These are phyloP conservation scores for Colletotrichum gloeosporioides DNA, from an alignment of 2,329 filamentous ascomycete genomes.

Conservation along the genomic window DNA sequence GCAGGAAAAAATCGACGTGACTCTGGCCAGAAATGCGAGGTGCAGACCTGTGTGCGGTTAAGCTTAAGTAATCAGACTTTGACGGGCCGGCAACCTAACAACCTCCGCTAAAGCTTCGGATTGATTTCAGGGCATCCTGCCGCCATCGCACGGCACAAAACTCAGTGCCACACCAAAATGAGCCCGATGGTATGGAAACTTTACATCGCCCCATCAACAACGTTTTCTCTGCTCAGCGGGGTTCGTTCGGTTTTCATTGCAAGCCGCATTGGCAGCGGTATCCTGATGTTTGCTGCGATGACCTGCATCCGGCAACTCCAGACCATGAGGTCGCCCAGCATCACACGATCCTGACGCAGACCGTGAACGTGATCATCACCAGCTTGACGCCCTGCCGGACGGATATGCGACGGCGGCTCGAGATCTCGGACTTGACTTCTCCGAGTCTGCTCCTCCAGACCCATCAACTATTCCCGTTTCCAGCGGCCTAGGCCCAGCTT, in stretches of 20 bases:
- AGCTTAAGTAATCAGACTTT: slow-evolving; percentile 20
- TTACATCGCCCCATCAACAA: neutral
- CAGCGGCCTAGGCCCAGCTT: neutral
- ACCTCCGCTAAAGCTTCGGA: neutral
- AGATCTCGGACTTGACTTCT: slow-evolving; percentile 8
- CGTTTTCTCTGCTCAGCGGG: neutral
- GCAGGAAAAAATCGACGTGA: neutral
- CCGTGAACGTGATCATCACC: neutral
- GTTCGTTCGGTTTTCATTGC: neutral
- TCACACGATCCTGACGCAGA: slow-evolving; percentile 4
- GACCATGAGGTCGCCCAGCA: neutral
- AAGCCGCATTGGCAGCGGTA: neutral
- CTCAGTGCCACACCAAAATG: neutral
- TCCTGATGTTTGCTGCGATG: neutral
- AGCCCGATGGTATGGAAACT: neutral
- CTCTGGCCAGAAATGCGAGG: neutral
- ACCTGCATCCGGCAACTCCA: neutral
- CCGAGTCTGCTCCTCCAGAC: neutral
- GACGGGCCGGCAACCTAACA: neutral
- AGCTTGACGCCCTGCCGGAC: neutral
- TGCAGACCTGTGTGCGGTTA: neutral
- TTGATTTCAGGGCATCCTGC: neutral
- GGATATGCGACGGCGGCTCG: neutral
- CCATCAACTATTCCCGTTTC: neutral
- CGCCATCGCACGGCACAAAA: neutral